A percentile compares a stretch with the other conserved stretches of the same genome.
These are phyloP conservation scores for Pseudopithomyces maydicus DNA, from an alignment of 2,329 filamentous ascomycete species.

Conservation along the genomic window DNA sequence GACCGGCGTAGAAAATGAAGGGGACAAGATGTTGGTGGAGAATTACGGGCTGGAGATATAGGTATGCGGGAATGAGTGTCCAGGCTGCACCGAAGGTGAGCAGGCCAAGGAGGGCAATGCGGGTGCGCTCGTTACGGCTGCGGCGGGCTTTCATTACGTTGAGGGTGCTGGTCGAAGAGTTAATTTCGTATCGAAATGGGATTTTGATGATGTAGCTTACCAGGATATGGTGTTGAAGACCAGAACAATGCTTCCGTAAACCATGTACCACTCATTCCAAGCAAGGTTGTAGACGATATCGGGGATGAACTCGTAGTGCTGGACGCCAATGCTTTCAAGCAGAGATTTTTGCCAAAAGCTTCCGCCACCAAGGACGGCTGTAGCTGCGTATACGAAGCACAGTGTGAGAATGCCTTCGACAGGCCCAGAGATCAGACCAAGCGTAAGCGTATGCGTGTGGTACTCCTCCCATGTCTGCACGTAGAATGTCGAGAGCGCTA, in stretches of 20 bases:
- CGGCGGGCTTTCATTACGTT: conserved; percentile 86
- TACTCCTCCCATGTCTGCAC: conserved; percentile 99
- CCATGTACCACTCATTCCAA: conserved; percentile 92
- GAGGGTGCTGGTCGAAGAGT: conserved; percentile 59
- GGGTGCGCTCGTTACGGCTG: conserved; percentile 71
- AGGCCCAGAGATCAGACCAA: conserved; percentile 90
- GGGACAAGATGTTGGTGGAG: conserved; percentile 83
- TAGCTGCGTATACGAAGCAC: conserved; percentile 79
- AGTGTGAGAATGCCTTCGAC: conserved; percentile 93
- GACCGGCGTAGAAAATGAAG: conserved; percentile 84
- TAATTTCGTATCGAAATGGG: not conserved
- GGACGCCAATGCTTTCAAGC: conserved; percentile 72
- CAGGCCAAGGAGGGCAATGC: conserved; percentile 80
- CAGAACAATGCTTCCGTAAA: conserved; percentile 81
- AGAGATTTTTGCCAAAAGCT: conserved; percentile 92
- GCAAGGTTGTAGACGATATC: conserved; percentile 74
- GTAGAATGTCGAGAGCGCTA: conserved; percentile 92
- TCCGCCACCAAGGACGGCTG: conserved; percentile 82
- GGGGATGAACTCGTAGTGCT: conserved; percentile 68
- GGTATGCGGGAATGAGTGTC: conserved; percentile 76
- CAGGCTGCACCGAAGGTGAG: conserved; percentile 80
- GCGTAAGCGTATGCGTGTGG: conserved; percentile 92
- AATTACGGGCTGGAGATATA: conserved; percentile 84
- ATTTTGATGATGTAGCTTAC: conserved; percentile 28
- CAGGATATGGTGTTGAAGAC: conserved; percentile 83